These are phyloP conservation scores for Friedmanniomyces endolithicus DNA, from an alignment of 495 filamentous ascomycete genomes.

Conservation along the genomic window DNA sequence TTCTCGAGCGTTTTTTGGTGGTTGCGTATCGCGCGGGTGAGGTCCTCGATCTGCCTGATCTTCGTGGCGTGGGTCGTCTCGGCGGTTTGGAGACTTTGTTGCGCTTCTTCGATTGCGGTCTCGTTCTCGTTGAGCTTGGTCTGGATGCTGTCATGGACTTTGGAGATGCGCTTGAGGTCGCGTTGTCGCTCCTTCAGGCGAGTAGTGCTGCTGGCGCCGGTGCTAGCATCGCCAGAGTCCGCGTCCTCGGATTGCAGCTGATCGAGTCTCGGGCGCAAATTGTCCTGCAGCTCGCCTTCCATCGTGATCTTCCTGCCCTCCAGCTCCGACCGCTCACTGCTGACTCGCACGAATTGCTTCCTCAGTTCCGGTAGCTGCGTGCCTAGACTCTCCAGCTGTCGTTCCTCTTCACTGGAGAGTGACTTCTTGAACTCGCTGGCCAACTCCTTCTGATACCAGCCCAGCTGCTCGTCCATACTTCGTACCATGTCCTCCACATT, in stretches of 20 bases:
- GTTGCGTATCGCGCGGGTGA: constrained; percentile 70
- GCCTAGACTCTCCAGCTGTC: constrained; percentile 58
- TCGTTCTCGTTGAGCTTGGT: constrained; percentile 44
- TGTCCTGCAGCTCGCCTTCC: constrained; percentile 75
- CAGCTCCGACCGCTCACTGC: constrained; percentile 58
- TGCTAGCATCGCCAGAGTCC: constrained; percentile 54
- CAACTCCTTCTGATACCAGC: constrained; percentile 63
- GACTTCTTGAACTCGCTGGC: constrained; percentile 84
- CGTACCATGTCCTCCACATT: constrained; percentile 66
- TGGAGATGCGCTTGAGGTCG: constrained; percentile 65
- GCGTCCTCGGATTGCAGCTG: constrained; percentile 73
- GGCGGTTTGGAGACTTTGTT: constrained; percentile 11
- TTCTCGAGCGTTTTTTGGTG: constrained; percentile 87
- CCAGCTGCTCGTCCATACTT: constrained; percentile 58
- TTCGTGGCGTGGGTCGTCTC: constrained; percentile 34
- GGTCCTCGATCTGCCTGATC: constrained; percentile 56
- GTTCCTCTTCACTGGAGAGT: constrained; percentile 70
- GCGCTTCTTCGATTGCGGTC: constrained; percentile 9
- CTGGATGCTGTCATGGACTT: constrained; percentile 50
- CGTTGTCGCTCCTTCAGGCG: constrained; percentile 64
- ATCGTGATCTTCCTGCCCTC: constrained; percentile 67
- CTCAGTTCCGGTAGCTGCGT: constrained; percentile 57
- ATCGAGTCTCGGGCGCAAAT: constrained; percentile 73
- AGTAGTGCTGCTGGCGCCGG: constrained; percentile 35
- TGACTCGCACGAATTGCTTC: constrained; percentile 60